Evolutionary conservation across 2,329 filamentous ascomycete species (phyloP), one percentile per base, ranked within the genome.

Genomic region (Beauveria australis): DNA sequence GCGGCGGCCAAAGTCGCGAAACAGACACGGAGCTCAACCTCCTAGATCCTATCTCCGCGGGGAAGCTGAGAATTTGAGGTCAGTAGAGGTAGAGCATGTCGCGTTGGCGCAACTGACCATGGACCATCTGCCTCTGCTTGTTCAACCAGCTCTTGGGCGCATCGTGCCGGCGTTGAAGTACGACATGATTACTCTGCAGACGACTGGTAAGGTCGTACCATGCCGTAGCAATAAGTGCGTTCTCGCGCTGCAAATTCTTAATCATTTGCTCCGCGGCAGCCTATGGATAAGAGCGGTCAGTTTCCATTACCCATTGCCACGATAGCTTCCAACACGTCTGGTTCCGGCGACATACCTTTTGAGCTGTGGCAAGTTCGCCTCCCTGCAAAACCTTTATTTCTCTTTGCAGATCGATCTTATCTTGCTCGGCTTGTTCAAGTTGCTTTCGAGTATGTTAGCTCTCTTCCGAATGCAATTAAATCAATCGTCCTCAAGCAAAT

Each of bases 151-250:
- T 92, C 74, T 85, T 88, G 16, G 89, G 88, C 66, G 83, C 82
- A 67, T 93, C 89, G 66, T 85, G 84, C 66, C 89, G 81, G 65
- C 91, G 79, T 70, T 92, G 88, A 64, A 95, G 75, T 59, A 90
- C 85, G 47, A 93, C 87, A 64, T 89, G 89, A 71, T 92, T 93
- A 76, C 89, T 92, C 75, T 94, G 90, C 66, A 95, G 74, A 56
- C 91, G 81, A 70, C 81, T 87, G 28, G 87, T 86, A 68, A 94
- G 82, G 72, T 93, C 89, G 75, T 92, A 92, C 89, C 89, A 95
- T 2, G 91, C 91, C n/a, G 86, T 89, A 28, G 87, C 80, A 67
- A 95, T 91, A 70, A 94, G 81, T 44, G 82, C 81, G 71, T 91
- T 91, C 73, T 95, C 91, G 66, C 88, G 84, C 71, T 89, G 83